These are phyloP conservation scores for Eucommia ulmoides DNA, from an alignment of 257 asterid species.

Conservation along the genomic window DNA sequence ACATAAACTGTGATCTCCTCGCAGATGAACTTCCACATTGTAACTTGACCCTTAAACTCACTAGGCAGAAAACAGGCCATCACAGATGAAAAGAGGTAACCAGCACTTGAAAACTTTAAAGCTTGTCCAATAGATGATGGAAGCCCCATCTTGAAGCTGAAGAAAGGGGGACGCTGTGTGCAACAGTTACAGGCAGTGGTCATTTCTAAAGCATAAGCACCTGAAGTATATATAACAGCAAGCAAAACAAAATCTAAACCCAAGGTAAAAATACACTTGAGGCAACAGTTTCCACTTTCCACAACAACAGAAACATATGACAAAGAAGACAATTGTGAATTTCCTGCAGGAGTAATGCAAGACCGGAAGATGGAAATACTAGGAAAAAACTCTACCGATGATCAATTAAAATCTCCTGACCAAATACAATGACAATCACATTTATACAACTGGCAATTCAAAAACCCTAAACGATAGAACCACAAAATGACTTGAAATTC, in stretches of 20 bases:
- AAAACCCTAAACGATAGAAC: too few relatives aligned
- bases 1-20: constrained; percentile 54
- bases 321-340: too few relatives aligned
- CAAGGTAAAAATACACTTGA: background rate
- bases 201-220: background rate
- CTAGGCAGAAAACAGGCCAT: constrained; percentile 34
- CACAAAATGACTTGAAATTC: too few relatives aligned
- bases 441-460: too few relatives aligned
- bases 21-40: constrained; percentile 29
- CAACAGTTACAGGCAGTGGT: constrained; percentile 7
- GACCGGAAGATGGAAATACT: too few relatives aligned
- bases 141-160: constrained; percentile 82
- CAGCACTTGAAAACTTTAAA: constrained; percentile 47
- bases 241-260: constrained; percentile 2
- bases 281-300: background rate
- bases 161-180: constrained; percentile 87
- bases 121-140: constrained; percentile 51
- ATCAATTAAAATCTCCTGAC: too few relatives aligned
- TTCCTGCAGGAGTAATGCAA: too few relatives aligned
- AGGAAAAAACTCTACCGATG: too few relatives aligned
- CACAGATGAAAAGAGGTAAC: constrained; percentile 38
- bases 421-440: too few relatives aligned
- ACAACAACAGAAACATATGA: too few relatives aligned
- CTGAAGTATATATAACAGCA: constrained; percentile 9
- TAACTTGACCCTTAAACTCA: constrained; percentile 32